Evolutionary conservation across 2,329 filamentous ascomycete species (phyloP).

Genomic region (Seiridium cupressi): DNA sequence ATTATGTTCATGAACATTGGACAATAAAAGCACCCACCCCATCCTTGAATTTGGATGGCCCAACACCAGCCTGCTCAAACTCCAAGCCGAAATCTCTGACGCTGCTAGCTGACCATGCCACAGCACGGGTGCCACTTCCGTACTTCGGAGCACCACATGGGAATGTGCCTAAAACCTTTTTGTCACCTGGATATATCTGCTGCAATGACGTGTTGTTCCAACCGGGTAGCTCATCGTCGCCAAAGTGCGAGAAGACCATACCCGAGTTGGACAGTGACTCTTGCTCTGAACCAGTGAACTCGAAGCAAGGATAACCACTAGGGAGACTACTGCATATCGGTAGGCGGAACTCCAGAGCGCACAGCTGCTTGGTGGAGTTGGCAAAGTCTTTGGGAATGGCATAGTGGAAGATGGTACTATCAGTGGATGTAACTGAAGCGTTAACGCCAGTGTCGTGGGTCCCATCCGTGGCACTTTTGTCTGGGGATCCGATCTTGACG

Average conservation of each 20-base stretch:
- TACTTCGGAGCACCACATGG: conserved; percentile 17
- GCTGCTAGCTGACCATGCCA: conserved; percentile 26
- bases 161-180: conserved; percentile 24
- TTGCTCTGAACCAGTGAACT: conserved; percentile 28
- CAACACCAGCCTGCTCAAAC: conserved; percentile 27
- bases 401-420: conserved; percentile 23
- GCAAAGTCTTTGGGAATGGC: conserved; percentile 20
- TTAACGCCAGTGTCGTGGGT: conserved; percentile 15
- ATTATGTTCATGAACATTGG: background rate
- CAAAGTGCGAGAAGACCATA: conserved; percentile 22
- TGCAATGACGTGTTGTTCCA: conserved; percentile 26
- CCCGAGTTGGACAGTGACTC: conserved; percentile 25
- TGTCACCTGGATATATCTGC: conserved; percentile 26
- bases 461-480: conserved; percentile 12
- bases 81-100: conserved; percentile 24
- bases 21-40: conserved; percentile 28
- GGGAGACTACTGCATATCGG: conserved; percentile 26
- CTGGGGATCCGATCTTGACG: conserved; percentile 14
- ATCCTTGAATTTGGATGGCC: conserved; percentile 22
- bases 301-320: conserved; percentile 28
- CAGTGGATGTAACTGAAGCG: conserved; percentile 18
- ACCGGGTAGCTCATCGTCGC: conserved; percentile 12
- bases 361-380: conserved; percentile 11
- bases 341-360: conserved; percentile 30
- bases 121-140: conserved; percentile 14